Evolutionary conservation across 1,284 basidiomycete species (phyloP).

Genomic region (Volvariella surrecta): DNA sequence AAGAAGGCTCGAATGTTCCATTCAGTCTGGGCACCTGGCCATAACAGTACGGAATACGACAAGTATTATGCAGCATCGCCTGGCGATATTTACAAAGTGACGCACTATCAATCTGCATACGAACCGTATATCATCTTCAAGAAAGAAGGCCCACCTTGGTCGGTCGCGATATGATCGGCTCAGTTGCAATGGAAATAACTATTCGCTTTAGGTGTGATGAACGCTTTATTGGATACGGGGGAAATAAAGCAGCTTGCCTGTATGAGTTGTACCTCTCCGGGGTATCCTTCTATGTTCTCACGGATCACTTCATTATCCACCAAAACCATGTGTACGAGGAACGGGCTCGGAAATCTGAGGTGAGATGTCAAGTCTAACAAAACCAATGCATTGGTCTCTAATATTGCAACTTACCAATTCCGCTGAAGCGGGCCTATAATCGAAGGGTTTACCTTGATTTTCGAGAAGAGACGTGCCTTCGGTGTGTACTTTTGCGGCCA

Average conservation of each 20-base stretch:
- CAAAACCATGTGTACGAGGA: conserved; percentile 81
- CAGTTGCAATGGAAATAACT: conserved; percentile 1
- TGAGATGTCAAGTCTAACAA: conserved; percentile 18
- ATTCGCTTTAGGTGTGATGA: conserved; percentile 62
- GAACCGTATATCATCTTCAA: conserved; percentile 80
- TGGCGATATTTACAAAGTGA: conserved; percentile 67
- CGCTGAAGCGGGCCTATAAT: conserved; percentile 58
- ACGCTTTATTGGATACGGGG: conserved; percentile 81
- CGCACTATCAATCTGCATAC: conserved; percentile 69
- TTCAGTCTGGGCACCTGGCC: conserved; percentile 66
- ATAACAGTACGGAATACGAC: conserved; percentile 72
- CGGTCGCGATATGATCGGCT: conserved; percentile 13
- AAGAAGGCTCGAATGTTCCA: conserved; percentile 68
- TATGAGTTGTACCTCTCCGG: conserved; percentile 45
- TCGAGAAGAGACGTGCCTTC: conserved; percentile 63
- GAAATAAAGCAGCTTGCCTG: conserved; percentile 43
- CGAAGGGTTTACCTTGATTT: conserved; percentile 72
- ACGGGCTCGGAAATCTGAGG: conserved; percentile 57
- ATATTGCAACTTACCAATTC: background rate
- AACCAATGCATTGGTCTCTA: conserved; percentile 4
- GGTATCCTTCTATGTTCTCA: conserved; percentile 70
- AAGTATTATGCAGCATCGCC: conserved; percentile 54
- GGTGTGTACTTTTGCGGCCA: conserved; percentile 28
- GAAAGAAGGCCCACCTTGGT: conserved; percentile 70
- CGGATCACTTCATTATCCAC: conserved; percentile 82